Percentiles rank a stretch among this genome's conserved stretches.
Conservation (phyloP, 495 filamentous ascomycete genomes). For the Hyaloscypha variabilis region DNA sequence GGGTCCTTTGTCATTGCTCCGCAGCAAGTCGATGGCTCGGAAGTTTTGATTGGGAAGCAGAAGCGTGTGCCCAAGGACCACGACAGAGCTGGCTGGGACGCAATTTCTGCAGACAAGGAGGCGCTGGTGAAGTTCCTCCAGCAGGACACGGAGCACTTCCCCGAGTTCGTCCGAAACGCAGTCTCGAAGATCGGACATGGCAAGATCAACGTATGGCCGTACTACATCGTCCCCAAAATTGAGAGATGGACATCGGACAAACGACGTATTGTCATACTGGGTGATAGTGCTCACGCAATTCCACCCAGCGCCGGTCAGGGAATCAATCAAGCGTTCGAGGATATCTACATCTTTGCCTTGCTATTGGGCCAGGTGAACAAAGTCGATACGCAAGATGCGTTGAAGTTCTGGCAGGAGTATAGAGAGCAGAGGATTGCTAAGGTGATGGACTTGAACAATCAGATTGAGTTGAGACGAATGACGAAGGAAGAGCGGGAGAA, state of each 20-base stretch:
- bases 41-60: slow-evolving; percentile 45
- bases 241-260: slow-evolving; percentile 23
- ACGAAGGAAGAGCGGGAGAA: slow-evolving; percentile 18
- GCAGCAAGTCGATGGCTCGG: slow-evolving; percentile 42
- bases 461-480: slow-evolving; percentile 19
- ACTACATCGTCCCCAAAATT: slow-evolving; percentile 24
- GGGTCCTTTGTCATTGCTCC: slow-evolving; percentile 49
- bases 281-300: slow-evolving; percentile 51
- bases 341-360: slow-evolving; percentile 36
- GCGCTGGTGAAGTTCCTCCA: slow-evolving; percentile 18
- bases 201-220: slow-evolving; percentile 26
- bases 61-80: slow-evolving; percentile 9
- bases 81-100: slow-evolving; percentile 21
- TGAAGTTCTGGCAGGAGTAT: slow-evolving; percentile 22
- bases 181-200: slow-evolving; percentile 7
- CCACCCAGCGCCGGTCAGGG: slow-evolving; percentile 43
- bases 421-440: slow-evolving; percentile 18
- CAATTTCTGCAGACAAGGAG: slow-evolving; percentile 13
- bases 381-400: slow-evolving; percentile 18
- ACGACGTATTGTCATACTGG: slow-evolving; percentile 24
- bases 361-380: slow-evolving; percentile 15
- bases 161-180: slow-evolving; percentile 22
- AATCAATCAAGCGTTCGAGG: slow-evolving; percentile 42
- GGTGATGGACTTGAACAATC: slow-evolving; percentile 15
- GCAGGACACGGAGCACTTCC: slow-evolving; percentile 9